phyloP scores from a whole-genome alignment of 352 stramenopile genomes.

The Phytophthora tubulina region DNA sequence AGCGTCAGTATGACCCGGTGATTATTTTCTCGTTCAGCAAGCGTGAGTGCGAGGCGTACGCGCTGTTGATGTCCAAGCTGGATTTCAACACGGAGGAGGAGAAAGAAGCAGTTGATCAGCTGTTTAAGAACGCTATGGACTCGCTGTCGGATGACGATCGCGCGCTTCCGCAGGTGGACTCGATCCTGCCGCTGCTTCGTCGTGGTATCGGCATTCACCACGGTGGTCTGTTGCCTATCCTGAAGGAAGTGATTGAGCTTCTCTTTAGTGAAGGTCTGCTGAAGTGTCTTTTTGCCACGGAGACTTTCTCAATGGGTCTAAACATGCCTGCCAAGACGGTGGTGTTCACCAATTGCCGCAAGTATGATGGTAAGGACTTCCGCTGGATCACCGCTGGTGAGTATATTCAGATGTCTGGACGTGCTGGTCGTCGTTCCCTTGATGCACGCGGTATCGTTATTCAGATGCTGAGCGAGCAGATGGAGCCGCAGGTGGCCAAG shows the following conservation, averaged over 20 bases:
- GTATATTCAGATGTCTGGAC: slow-evolving; percentile 96
- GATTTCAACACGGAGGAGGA: slow-evolving; percentile 99
- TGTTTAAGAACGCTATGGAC: slow-evolving; percentile 99
- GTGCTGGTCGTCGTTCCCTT: slow-evolving; percentile 97
- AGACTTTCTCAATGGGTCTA: slow-evolving; percentile 98
- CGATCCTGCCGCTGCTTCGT: slow-evolving; percentile 96
- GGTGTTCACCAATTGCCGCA: slow-evolving; percentile 98
- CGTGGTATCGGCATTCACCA: slow-evolving; percentile 99
- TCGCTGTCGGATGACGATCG: slow-evolving; percentile 97
- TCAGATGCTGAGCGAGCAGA: slow-evolving; percentile 99
- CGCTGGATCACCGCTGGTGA: slow-evolving; percentile 97
- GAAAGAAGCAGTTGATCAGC: slow-evolving; percentile 96
- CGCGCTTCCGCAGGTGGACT: slow-evolving; percentile 97
- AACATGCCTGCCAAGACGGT: slow-evolving; percentile 99
- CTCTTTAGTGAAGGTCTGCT: slow-evolving; percentile 96
- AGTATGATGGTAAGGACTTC: slow-evolving; percentile 97
- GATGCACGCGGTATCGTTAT: slow-evolving; percentile 98
- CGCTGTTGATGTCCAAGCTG: slow-evolving; percentile 93
- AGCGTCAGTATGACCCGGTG: slow-evolving; percentile 96
- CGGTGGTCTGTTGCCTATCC: slow-evolving; percentile 97
- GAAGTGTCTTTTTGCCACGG: slow-evolving; percentile 99
- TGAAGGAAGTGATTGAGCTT: slow-evolving; percentile 98
- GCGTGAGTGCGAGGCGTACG: slow-evolving; percentile 97
- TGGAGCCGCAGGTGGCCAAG: slow-evolving; percentile 98
- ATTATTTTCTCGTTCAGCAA: slow-evolving; percentile 99